Percentiles rank a stretch among this genome's conserved stretches.
Evolutionary conservation across 495 filamentous ascomycete species (phyloP).

Genomic region (Penicillium maclennaniae): DNA sequence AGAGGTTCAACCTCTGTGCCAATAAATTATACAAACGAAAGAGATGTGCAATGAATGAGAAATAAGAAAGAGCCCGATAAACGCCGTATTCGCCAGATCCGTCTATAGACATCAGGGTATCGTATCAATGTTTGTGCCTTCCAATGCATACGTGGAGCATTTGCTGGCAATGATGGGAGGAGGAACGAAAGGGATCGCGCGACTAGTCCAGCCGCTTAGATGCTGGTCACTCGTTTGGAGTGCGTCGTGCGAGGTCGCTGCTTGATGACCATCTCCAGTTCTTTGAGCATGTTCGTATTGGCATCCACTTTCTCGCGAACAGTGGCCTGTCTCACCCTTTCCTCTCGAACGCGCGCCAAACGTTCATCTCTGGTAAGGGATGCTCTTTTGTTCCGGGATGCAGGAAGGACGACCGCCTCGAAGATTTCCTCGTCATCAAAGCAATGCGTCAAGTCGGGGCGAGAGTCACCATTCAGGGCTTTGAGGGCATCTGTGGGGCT

Average conservation of each 20-base stretch:
- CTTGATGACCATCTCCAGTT: conserved; percentile 86
- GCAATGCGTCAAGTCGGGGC: conserved; percentile 31
- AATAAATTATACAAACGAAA: conserved; percentile 13
- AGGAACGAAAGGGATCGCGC: conserved; percentile 2
- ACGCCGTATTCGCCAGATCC: conserved; percentile 36
- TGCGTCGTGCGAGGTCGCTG: conserved; percentile 55
- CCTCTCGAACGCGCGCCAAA: conserved; percentile 82
- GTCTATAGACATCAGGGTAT: conserved; percentile 35
- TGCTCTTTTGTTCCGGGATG: conserved; percentile 55
- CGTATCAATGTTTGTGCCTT: conserved; percentile 34
- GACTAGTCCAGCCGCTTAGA: conserved; percentile 16
- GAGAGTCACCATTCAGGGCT: conserved; percentile 63
- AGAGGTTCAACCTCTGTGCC: background rate
- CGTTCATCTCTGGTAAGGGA: conserved; percentile 82
- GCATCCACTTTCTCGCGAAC: conserved; percentile 70
- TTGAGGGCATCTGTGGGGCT: conserved; percentile 71
- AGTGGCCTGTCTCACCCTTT: conserved; percentile 65
- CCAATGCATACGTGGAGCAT: conserved; percentile 12
- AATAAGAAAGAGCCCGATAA: conserved; percentile 15
- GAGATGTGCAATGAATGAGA: conserved; percentile 3
- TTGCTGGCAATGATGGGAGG: conserved; percentile 6
- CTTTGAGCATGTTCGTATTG: conserved; percentile 81
- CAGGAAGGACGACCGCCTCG: conserved; percentile 78
- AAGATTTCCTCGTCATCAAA: conserved; percentile 71
- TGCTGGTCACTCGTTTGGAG: conserved; percentile 49